phyloP scores from a whole-genome alignment of 2,329 filamentous ascomycete genomes.

The Endoconidiophora polonica region DNA sequence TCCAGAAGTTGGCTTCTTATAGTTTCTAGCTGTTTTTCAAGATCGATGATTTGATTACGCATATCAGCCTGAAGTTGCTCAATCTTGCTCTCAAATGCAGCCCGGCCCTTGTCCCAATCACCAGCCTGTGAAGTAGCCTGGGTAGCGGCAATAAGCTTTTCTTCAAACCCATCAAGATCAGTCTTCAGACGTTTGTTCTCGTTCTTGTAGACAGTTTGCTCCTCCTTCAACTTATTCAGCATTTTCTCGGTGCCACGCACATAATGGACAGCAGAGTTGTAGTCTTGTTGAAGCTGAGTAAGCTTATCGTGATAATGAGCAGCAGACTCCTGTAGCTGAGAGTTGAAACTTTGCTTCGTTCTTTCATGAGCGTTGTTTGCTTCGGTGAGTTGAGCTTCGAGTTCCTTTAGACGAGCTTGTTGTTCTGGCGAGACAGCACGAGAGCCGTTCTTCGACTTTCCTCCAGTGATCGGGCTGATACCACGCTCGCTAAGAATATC shows the following conservation, averaged over 20 bases:
- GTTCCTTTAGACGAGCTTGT: conserved; percentile 57
- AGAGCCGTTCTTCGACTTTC: conserved; percentile 48
- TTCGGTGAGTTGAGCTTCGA: conserved; percentile 73
- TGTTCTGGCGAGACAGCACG: conserved; percentile 67
- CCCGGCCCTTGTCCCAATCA: conserved; percentile 62
- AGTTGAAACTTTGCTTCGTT: conserved; percentile 58
- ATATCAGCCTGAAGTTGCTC: conserved; percentile 53
- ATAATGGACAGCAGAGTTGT: conserved; percentile 94
- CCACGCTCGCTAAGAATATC: conserved; percentile 81
- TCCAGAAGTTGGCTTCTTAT: conserved; percentile 54
- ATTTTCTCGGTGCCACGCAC: conserved; percentile 98
- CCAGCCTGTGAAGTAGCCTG: conserved; percentile 27
- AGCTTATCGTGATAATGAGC: conserved; percentile 82
- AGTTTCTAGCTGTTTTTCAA: conserved; percentile 54
- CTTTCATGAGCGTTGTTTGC: conserved; percentile 73
- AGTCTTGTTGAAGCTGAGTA: conserved; percentile 86
- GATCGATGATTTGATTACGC: conserved; percentile 42
- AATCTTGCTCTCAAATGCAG: conserved; percentile 50
- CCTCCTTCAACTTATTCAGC: conserved; percentile 96
- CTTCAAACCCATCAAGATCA: conserved; percentile 56
- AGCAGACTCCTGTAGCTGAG: conserved; percentile 74
- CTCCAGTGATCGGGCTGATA: conserved; percentile 57
- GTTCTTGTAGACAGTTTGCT: conserved; percentile 79
- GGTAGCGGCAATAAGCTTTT: conserved; percentile 26
- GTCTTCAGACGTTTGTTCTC: conserved; percentile 70